Evolutionary conservation across 2,329 filamentous ascomycete genomes (phyloP).

Genomic region (Sclerotinia sclerotiorum): DNA sequence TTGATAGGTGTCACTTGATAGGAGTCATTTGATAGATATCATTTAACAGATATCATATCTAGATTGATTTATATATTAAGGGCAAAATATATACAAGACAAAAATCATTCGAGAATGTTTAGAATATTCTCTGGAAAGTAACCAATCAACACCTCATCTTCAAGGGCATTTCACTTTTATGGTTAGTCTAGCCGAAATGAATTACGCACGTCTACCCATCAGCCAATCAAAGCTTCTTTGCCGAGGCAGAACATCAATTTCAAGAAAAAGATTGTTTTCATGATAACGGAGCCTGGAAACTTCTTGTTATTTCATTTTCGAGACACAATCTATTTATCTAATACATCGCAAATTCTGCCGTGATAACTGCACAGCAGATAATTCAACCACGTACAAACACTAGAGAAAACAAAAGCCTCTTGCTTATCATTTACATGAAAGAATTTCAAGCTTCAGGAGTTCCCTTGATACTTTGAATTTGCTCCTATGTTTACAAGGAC

Average conservation of each 20-base stretch:
- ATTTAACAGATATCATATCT: background rate
- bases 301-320: background rate
- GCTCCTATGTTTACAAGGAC: background rate
- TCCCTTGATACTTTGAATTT: background rate
- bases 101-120: slow-evolving; percentile 10
- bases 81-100: background rate
- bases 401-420: background rate
- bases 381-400: background rate
- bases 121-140: slow-evolving; percentile 2
- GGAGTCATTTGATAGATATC: too few relatives aligned
- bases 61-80: background rate
- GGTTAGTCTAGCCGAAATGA: background rate
- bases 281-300: background rate
- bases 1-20: too few relatives aligned
- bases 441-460: background rate
- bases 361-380: background rate
- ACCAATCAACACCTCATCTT: background rate
- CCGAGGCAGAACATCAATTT: background rate
- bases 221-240: background rate
- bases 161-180: background rate
- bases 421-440: background rate
- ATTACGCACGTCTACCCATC: background rate
- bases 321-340: background rate
- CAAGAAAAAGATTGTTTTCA: slow-evolving; percentile 1
- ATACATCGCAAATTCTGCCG: background rate